Base-by-base conservation (phyloP, 106 monocot genomes). In the Hemerocallis citrina region DNA sequence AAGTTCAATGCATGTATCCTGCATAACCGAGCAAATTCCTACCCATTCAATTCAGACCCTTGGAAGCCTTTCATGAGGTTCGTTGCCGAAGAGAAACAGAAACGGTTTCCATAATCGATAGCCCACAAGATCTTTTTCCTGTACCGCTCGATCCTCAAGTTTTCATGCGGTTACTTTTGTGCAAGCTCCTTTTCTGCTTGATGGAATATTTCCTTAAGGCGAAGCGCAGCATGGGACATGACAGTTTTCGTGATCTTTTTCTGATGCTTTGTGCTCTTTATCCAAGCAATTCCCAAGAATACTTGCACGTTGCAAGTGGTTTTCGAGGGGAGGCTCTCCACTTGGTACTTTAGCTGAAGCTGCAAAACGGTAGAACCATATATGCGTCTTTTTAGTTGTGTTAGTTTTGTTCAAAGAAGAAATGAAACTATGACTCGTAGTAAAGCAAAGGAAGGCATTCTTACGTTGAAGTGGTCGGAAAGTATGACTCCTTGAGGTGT, bases 401-500 rank as follows among this genome's bases (percentile, higher is more conserved):
- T n/a, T n/a, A n/a, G n/a, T n/a, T n/a, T n/a, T 13, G 41, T 7
- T 41, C 41, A 13, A 44, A 44, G 44, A 44, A 4, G 44, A 47
- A 50, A 50, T n/a, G n/a, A 49, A 11, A 11, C 5, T 50, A 1
- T 3, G 16, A 45, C 16, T 17, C 20, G 16, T 45, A 17, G 1
- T 11, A 17, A 19, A 45, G 21, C 20, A 1, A 59, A 66, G 21
- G 43, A 68, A 56, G 45, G 36, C 1, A 8, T 47, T 6, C 76
- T 39, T 84, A 92, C 92, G 23, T 61, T 78, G 42, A 84, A 88
- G 52, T 81, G 75, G 57, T 92, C 84, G 22, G 81, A 77, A 36
- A 84, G 68, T 5, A 78, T 61, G 8, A 87, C 43, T 5, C 87
- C 78, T 61, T 77, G 72, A 34, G 84, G 75, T 20, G 74, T 60